Base-by-base conservation (phyloP, 768 basidiomycete genomes). In the Phlebiopsis gigantea region DNA sequence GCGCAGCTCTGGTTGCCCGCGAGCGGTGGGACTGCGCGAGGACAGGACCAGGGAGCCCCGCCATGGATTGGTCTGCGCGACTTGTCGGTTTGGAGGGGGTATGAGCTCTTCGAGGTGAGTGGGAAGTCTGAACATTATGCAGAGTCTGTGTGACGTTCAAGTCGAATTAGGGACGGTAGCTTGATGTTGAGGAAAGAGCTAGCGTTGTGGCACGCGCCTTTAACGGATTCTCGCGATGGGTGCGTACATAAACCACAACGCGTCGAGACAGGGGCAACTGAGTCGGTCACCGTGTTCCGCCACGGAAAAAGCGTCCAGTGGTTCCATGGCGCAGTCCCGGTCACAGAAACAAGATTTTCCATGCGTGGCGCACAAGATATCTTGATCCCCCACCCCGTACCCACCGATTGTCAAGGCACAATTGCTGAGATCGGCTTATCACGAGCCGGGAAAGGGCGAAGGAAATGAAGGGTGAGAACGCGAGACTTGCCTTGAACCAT, bases 81-180 rank as follows among this genome's bases (percentile, higher is more conserved):
- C 61, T 68, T 81, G 82, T 19, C 74, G 71, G 57, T 69, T 72
- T 51, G 81, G 81, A 61, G 81, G 75, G 56, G 83, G 81, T 65
- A 85, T 73, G 67, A 83, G 73, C 61, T 77, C 73, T 67, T 81
- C 81, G 59, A 83, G 76, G 62, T 82, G 78, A 48, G 83, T 79
- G 62, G 83, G 83, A 63, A 85, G 70, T 66, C 82, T 81, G 72
- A 81, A 82, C 66, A 67, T 67, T 30, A 28, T 60, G 46, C 2
- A 17, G 42, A 24, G 30, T 39, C 44, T 52, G 51, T 39, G 51
- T 51, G 56, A 52, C 30, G 48, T 53, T 21, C 50, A 14, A 31
- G 31, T 15, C 51, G 30, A 28, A 53, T 29, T 42, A 45, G 46
- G 45, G 51, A 34, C 45, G 52, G 44, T 29, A 44, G 51, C 50